These are phyloP conservation scores for Arthrobotrys pseudoclavata DNA, from an alignment of 2,329 filamentous ascomycete species.

Conservation along the genomic window DNA sequence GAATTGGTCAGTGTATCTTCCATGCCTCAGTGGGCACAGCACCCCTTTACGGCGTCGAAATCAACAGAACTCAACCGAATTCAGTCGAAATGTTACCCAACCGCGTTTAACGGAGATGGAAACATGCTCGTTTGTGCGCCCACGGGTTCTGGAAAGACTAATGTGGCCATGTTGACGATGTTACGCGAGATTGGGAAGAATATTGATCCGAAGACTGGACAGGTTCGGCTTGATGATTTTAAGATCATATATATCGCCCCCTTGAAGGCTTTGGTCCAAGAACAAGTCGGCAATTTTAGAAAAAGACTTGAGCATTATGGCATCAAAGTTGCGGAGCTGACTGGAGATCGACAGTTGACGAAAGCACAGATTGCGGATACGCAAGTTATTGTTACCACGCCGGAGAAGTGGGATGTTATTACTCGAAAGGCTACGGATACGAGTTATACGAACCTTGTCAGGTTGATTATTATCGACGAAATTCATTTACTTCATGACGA, in stretches of 20 bases:
- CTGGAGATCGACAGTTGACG: conserved; percentile 95
- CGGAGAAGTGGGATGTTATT: conserved; percentile 99
- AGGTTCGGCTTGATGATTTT: conserved; percentile 94
- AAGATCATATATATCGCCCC: conserved; percentile 99
- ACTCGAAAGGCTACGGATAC: conserved; percentile 97
- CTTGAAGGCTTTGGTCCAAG: conserved; percentile 93
- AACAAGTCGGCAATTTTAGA: conserved; percentile 98
- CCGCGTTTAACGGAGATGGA: conserved; percentile 91
- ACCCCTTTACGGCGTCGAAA: conserved; percentile 78
- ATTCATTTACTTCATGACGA: conserved; percentile 98
- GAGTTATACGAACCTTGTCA: conserved; percentile 96
- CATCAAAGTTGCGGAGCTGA: conserved; percentile 93
- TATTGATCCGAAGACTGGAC: conserved; percentile 86
- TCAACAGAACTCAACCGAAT: conserved; percentile 93
- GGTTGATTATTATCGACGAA: conserved; percentile 95
- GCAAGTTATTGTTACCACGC: conserved; percentile 97
- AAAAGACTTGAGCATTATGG: conserved; percentile 90
- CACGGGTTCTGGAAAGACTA: conserved; percentile 97
- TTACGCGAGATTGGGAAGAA: conserved; percentile 97
- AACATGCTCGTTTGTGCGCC: conserved; percentile 99
- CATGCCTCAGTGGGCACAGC: conserved; percentile 90
- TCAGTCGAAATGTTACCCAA: conserved; percentile 91
- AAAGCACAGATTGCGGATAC: conserved; percentile 99
- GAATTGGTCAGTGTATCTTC: conserved; percentile 85
- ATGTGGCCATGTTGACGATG: conserved; percentile 97